Base-by-base conservation (phyloP, 2,329 filamentous ascomycete species). In the Talaromyces islandicus region DNA sequence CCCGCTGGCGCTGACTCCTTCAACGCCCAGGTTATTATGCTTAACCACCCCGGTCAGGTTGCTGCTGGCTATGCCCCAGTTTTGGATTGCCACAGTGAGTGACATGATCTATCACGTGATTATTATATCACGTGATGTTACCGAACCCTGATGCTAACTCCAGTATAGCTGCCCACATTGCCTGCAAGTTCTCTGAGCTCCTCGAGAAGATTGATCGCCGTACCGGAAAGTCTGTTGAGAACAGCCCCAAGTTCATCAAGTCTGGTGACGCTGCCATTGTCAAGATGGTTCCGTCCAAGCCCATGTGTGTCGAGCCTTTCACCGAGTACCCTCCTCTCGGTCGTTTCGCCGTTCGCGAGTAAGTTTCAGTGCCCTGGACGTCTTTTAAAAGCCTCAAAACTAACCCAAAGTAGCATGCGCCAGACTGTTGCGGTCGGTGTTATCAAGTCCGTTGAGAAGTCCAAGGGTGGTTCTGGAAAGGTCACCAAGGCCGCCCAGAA, bases 211-310 rank as follows among this genome's bases (percentile, higher is more conserved):
- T 99, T 77, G 94, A 99, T 81, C 92, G 94, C 83, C 94, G 94
- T 91, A 97, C 94, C 79, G 94, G 94, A 81, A 99, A 99, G 89
- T 90, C 92, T 70, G 87, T 91, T 77, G 94, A 99, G 84, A 77
- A 84, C 80, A 79, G 77, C 77, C 94, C 94, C 83, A 99, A 99
- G 90, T 97, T 97, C 89, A 92, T 99, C 91, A 99, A 99, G 92
- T 97, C 93, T 76, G 94, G 94, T 89, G 94, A 99, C 81, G 93
- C 94, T 72, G 93, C 93, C 81, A 99, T 99, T 84, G 94, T 99
- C 85, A 97, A 97, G 92, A 97, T 99, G 94, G 79, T 97, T 86
- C 94, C 94, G 80, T 97, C 93, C 85, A 99, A 99, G 92, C 94
- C 94, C 80, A 99, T 99, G 94, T 99, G 94, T 83, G 94, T 99